phyloP scores from a whole-genome alignment of 2,329 filamentous ascomycete genomes.

The Fusarium avenaceum region DNA sequence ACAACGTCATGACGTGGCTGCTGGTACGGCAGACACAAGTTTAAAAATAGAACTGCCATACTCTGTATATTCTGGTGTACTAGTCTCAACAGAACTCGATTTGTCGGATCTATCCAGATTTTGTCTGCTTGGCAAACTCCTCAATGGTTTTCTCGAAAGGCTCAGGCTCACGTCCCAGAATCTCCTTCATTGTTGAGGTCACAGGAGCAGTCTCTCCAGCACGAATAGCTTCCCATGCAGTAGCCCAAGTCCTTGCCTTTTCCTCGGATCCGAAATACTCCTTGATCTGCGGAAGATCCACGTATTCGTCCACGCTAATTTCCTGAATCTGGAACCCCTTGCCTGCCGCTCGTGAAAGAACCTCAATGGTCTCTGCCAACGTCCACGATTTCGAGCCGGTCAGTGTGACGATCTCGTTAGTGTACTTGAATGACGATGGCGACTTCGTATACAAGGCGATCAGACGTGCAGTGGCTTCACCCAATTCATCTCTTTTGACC shows the following conservation, averaged over 20 bases:
- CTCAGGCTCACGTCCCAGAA: slow-evolving; percentile 32
- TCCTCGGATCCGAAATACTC: slow-evolving; percentile 17
- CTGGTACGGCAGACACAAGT: not conserved
- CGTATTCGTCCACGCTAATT: slow-evolving; percentile 31
- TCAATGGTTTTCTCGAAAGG: slow-evolving; percentile 29
- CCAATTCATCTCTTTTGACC: slow-evolving; percentile 40
- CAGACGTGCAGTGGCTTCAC: slow-evolving; percentile 32
- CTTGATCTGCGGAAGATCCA: slow-evolving; percentile 18
- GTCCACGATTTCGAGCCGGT: slow-evolving; percentile 23
- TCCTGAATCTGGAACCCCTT: slow-evolving; percentile 5
- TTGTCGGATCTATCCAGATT: not conserved
- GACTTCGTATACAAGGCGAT: slow-evolving; percentile 20
- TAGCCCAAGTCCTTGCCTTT: slow-evolving; percentile 29
- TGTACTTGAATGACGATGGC: not conserved
- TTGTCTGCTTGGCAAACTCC: slow-evolving; percentile 1
- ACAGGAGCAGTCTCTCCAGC: slow-evolving; percentile 29
- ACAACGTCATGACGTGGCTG: not conserved
- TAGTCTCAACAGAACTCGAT: not conserved
- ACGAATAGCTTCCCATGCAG: slow-evolving; percentile 36
- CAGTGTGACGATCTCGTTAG: slow-evolving; percentile 21
- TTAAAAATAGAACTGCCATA: slow-evolving; percentile 18
- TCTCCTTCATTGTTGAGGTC: not conserved
- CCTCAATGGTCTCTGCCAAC: slow-evolving; percentile 10
- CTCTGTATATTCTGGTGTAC: not conserved
- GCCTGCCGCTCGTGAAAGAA: not conserved